Percentiles rank a stretch among this genome's conserved stretches.
These are phyloP conservation scores for Actinidia arguta DNA, from an alignment of 179 eudicot species.

Conservation along the genomic window DNA sequence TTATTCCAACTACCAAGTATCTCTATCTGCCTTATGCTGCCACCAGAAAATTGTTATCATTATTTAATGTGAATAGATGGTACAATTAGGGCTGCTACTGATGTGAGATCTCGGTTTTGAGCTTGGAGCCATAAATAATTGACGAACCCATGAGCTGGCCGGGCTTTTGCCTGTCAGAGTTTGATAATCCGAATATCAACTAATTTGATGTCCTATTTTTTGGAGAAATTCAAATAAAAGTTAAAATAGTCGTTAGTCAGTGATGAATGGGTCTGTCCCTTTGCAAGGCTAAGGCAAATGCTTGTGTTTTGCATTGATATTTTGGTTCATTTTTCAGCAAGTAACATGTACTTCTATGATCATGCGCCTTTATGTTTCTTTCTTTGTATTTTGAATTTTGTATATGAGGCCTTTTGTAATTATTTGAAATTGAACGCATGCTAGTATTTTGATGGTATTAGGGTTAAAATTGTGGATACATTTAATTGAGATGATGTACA, in stretches of 20 bases:
- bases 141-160: neutral
- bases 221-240: neutral
- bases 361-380: neutral
- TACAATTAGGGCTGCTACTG: constrained; percentile 1
- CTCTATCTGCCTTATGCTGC: neutral
- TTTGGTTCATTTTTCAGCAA: neutral
- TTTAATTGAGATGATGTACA: neutral
- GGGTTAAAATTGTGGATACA: neutral
- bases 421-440: neutral
- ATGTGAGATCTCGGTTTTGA: neutral
- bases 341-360: neutral
- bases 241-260: neutral
- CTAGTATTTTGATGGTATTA: neutral
- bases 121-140: neutral
- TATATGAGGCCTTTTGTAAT: neutral
- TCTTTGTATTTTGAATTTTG: neutral
- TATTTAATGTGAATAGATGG: constrained; percentile 12
- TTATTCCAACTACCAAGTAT: constrained; percentile 72
- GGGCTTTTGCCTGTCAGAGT: constrained; percentile 8
- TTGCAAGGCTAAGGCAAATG: neutral
- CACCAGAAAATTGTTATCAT: neutral
- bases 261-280: neutral
- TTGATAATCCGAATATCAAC: neutral
- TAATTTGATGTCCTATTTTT: neutral
- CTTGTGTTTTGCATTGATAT: neutral